A percentile compares a stretch with the other conserved stretches of the same genome.
Conservation (phyloP, 2,329 filamentous ascomycete genomes). For the Colletotrichum euphorbiae region DNA sequence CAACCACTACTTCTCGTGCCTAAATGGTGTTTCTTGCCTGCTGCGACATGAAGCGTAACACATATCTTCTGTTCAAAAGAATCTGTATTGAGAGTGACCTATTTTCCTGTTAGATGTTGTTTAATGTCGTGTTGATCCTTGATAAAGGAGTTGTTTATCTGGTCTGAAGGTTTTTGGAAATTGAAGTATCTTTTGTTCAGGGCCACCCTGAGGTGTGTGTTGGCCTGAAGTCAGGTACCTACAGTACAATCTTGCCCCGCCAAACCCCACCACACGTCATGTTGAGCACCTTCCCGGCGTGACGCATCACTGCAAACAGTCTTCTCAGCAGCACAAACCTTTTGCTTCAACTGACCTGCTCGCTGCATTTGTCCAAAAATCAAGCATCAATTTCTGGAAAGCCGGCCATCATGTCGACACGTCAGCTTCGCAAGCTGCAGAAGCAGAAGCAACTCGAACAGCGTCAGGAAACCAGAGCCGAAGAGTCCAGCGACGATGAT, state of each 20-base stretch:
- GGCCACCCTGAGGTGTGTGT: too few species aligned
- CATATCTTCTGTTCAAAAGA: too few species aligned
- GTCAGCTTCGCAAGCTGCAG: slow-evolving; percentile 64
- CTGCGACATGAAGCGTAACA: neutral
- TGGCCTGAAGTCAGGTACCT: too few species aligned
- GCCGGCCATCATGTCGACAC: slow-evolving; percentile 58
- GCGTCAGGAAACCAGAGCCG: slow-evolving; percentile 44
- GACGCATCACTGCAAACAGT: slow-evolving; percentile 31
- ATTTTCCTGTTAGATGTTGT: neutral
- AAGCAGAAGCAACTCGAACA: slow-evolving; percentile 60
- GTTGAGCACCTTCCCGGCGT: slow-evolving; percentile 26
- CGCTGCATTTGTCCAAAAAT: neutral
- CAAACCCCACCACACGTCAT: slow-evolving; percentile 41
- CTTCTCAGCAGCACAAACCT: neutral
- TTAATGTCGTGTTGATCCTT: too few species aligned
- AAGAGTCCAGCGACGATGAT: slow-evolving; percentile 47
- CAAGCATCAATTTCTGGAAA: neutral
- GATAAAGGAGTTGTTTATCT: too few species aligned
- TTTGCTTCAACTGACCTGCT: neutral
- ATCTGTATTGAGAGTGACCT: too few species aligned
- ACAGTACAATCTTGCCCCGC: slow-evolving; percentile 31
- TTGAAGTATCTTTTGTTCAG: too few species aligned
- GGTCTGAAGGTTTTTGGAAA: too few species aligned
- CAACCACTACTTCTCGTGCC: neutral
- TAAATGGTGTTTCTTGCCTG: neutral